Base-by-base conservation (phyloP, 805 yeast genomes). In the Saturnispora diversa region DNA sequence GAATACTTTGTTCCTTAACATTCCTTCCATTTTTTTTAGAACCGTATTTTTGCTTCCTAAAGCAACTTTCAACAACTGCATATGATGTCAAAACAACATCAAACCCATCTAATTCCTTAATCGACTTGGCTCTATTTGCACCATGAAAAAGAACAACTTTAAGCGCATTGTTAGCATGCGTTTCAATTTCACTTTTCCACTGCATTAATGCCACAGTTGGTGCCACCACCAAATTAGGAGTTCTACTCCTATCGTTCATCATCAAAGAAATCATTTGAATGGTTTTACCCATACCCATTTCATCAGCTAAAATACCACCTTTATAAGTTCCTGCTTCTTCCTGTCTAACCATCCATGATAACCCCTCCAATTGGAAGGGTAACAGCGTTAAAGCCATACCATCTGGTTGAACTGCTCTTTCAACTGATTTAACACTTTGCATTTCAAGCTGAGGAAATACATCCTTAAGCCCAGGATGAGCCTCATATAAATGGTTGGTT, bases 221-320 rank as follows among this genome's bases (percentile, higher is more conserved):
- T 0, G 97, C 97, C 15, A 92, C 83, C 5, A 92, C 97, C 45
- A 92, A 64, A 49, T 80, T 84, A 8, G 97, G 97, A 9, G 75
- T 64, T 49, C 77, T 79, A 0, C 65, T 53, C 37, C 69, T 56
- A 58, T 86, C 94, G 35, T 69, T 60, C 77, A 88, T 75, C 54
- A 92, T 74, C 33, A 92, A 62, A 0, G 94, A 92, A 46, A 92
- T 90, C 28, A 95, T 90, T 62, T 92, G 98, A 37, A 92, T 88
- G 1, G 99, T 92, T 54, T 92, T 92, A 47, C 99, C 99, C 97
- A 92, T 90, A 27, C 99, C 99, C 99, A 92, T 92, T 62, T 92
- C 99, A 65, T 92, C 99, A 5, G 98, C 97, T 35, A 92, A 65
- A 8, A 92, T 80, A 12, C 97, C 98, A 20, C 98, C 98, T 12